Conservation (phyloP, 2,329 filamentous ascomycete genomes). For the Leptographium galeiforme region DNA sequence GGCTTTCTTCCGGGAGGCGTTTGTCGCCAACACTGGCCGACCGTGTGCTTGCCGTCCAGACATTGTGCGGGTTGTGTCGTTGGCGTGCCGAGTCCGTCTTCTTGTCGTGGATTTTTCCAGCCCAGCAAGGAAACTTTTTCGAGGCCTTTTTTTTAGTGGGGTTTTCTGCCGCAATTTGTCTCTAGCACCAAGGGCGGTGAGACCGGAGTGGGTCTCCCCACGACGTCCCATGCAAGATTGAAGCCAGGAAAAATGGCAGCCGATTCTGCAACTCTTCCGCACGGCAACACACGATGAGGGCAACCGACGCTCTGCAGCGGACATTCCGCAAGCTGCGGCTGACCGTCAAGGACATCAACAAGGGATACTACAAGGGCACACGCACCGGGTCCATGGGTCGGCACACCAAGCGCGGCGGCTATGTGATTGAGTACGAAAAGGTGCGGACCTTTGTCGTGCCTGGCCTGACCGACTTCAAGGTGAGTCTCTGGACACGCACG, state of each 20-base stretch:
- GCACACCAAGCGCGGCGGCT: constrained; percentile 74
- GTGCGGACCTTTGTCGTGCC: constrained; percentile 79
- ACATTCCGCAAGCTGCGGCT: constrained; percentile 63
- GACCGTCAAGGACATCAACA: constrained; percentile 85
- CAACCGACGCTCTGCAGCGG: constrained; percentile 53
- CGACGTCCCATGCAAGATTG: background rate
- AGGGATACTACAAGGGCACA: constrained; percentile 96
- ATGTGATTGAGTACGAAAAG: constrained; percentile 71
- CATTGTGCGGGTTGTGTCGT: constrained; percentile 22
- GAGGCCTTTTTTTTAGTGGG: constrained; percentile 8
- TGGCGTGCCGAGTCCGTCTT: background rate
- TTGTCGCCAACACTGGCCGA: constrained; percentile 29
- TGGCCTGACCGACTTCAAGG: constrained; percentile 57
- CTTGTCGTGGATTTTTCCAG: background rate
- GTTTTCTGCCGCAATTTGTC: constrained; percentile 8
- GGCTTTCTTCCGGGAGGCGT: constrained; percentile 13
- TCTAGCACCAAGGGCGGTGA: constrained; percentile 9
- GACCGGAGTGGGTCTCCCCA: background rate
- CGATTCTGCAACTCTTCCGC: background rate
- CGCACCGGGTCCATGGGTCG: constrained; percentile 75
- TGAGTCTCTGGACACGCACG: constrained; percentile 19
- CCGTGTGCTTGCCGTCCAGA: constrained; percentile 47
- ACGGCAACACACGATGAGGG: constrained; percentile 38
- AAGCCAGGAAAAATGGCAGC: too few relatives aligned
- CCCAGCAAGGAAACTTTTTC: background rate